These are phyloP conservation scores for Geotrichum aggregatum DNA, from an alignment of 1,139 yeast genomes.

Conservation along the genomic window DNA sequence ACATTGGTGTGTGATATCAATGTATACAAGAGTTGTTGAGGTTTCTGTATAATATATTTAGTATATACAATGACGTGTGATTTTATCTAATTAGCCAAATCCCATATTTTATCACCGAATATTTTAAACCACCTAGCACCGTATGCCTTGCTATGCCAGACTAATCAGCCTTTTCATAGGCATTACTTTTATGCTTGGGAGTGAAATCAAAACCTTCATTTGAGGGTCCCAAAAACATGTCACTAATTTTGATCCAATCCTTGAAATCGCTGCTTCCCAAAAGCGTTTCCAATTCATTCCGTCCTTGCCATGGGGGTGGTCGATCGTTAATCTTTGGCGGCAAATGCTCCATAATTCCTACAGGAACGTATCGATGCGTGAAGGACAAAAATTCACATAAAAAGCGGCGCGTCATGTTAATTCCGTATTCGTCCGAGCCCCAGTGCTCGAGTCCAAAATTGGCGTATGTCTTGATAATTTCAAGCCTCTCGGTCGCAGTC, in stretches of 20 bases:
- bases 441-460: slow-evolving; percentile 88
- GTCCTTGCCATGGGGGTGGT: slow-evolving; percentile 92
- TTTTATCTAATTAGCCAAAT: too few relatives aligned
- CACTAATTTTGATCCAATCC: slow-evolving; percentile 97
- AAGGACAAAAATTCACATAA: slow-evolving; percentile 93
- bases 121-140: too few relatives aligned
- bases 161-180: slow-evolving; percentile 45
- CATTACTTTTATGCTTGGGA: slow-evolving; percentile 93
- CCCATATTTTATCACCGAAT: too few relatives aligned
- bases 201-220: slow-evolving; percentile 69
- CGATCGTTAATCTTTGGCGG: slow-evolving; percentile 91
- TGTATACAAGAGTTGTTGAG: too few relatives aligned
- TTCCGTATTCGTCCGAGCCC: slow-evolving; percentile 96
- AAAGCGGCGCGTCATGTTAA: slow-evolving; percentile 80
- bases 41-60: not conserved
- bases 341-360: slow-evolving; percentile 80
- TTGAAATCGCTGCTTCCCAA: slow-evolving; percentile 78
- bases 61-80: slow-evolving; percentile 3
- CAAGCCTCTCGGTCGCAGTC: slow-evolving; percentile 82
- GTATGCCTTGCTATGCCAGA: not conserved
- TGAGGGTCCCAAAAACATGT: slow-evolving; percentile 88
- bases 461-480: slow-evolving; percentile 63
- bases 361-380: slow-evolving; percentile 90
- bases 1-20: too few relatives aligned
- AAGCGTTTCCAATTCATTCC: slow-evolving; percentile 87